Conservation (phyloP, 805 yeast genomes). For the Nakazawaea ernobii region DNA sequence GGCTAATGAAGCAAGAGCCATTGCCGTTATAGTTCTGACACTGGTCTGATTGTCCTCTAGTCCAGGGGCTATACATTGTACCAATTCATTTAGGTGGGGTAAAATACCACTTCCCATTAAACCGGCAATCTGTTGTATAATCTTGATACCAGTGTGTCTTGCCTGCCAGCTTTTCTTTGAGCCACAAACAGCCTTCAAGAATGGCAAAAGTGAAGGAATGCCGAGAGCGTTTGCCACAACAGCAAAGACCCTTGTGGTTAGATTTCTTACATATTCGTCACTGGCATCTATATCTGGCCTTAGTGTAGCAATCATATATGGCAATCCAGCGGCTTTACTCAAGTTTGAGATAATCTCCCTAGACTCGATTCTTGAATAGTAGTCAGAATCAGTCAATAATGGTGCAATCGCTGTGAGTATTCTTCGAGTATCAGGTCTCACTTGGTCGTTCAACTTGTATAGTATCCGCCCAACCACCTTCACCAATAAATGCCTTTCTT, state of each 20-base stretch:
- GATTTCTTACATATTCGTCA: conserved; percentile 75
- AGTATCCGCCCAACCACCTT: conserved; percentile 70
- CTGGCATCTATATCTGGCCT: conserved; percentile 78
- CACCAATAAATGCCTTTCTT: conserved; percentile 76
- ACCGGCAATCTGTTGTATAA: conserved; percentile 69
- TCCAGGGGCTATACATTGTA: conserved; percentile 53
- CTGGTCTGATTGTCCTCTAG: conserved; percentile 62
- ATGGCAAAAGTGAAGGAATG: conserved; percentile 65
- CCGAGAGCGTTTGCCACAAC: conserved; percentile 81
- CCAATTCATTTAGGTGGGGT: conserved; percentile 65
- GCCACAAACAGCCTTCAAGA: conserved; percentile 70
- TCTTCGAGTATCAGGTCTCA: conserved; percentile 69
- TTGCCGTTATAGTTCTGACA: conserved; percentile 66
- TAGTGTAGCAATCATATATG: conserved; percentile 70
- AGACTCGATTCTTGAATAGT: conserved; percentile 69
- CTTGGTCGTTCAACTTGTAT: conserved; percentile 54
- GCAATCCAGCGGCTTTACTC: conserved; percentile 76
- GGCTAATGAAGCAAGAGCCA: conserved; percentile 68
- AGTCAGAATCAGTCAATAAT: conserved; percentile 71
- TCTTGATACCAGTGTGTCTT: conserved; percentile 75
- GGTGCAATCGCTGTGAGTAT: conserved; percentile 75
- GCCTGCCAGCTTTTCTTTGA: conserved; percentile 78
- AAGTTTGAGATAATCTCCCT: conserved; percentile 70
- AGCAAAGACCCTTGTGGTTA: conserved; percentile 76
- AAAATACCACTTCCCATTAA: conserved; percentile 66